Evolutionary conservation across 2,329 filamentous ascomycete species (phyloP).

Genomic region (Ophiostoma quercus): DNA sequence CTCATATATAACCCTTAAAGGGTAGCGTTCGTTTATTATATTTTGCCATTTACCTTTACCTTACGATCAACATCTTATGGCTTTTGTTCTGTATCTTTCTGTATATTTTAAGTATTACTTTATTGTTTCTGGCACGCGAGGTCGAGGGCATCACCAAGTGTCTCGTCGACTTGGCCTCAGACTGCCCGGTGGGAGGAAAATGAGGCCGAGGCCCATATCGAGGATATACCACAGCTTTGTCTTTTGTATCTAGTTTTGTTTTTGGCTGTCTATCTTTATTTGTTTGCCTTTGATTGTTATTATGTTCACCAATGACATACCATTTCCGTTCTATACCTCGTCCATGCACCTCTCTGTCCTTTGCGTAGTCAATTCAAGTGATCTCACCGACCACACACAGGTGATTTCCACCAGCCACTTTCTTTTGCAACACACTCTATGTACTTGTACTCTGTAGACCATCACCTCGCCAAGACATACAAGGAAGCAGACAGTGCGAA

Average conservation of each 20-base stretch:
- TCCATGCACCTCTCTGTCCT: too few species aligned
- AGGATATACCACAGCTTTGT: slow-evolving; percentile 15
- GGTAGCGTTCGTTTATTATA: neutral
- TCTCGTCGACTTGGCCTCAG: neutral
- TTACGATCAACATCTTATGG: neutral
- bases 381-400: neutral
- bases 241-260: neutral
- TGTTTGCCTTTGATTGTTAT: neutral
- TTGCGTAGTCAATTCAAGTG: too few species aligned
- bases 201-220: neutral
- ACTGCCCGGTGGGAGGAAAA: neutral
- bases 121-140: neutral
- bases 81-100: neutral
- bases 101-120: neutral
- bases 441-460: neutral
- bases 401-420: neutral
- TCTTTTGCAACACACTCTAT: neutral
- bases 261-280: neutral
- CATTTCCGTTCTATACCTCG: neutral
- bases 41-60: neutral
- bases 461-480: neutral
- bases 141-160: neutral
- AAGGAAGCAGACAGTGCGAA: neutral
- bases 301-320: neutral
- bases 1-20: neutral